These are phyloP conservation scores for Lotus japonicus DNA, from an alignment of 306 rosid species.

Conservation along the genomic window DNA sequence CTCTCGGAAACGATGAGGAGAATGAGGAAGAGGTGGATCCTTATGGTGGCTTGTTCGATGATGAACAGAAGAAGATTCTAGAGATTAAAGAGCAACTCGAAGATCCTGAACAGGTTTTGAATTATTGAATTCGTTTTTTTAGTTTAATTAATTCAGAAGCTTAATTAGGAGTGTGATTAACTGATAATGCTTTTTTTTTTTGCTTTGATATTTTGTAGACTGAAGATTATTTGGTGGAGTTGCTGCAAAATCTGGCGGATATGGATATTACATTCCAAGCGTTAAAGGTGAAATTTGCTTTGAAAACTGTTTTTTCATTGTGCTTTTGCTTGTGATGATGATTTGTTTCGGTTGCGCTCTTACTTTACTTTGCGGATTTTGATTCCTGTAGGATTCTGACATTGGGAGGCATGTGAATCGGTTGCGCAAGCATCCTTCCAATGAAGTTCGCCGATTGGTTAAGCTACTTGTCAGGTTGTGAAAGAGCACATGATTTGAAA, in stretches of 20 bases:
- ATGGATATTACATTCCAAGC: constrained; percentile 98
- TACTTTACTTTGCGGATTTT: neutral
- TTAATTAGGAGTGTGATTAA: neutral
- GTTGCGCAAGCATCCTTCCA: constrained; percentile 76
- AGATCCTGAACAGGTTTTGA: constrained; percentile 62
- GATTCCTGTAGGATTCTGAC: constrained; percentile 68
- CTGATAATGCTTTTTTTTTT: neutral
- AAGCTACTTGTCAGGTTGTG: constrained; percentile 87
- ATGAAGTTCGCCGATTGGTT: constrained; percentile 84
- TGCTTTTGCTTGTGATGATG: neutral
- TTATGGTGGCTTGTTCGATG: constrained; percentile 67
- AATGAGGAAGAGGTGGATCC: constrained; percentile 44
- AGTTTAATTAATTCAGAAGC: neutral
- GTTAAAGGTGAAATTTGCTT: constrained; percentile 42
- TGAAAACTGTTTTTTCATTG: neutral
- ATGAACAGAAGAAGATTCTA: constrained; percentile 76
- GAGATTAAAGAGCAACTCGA: constrained; percentile 85
- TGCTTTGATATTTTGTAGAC: constrained; percentile 30
- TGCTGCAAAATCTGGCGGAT: constrained; percentile 82
- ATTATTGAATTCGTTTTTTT: neutral
- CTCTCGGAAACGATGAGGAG: constrained; percentile 28
- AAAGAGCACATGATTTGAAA: constrained; percentile 1
- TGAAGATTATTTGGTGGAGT: constrained; percentile 67
- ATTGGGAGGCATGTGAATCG: constrained; percentile 96
- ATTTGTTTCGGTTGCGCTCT: neutral